Conservation (phyloP, 345 rosid genomes). For the Microcos paniculata region DNA sequence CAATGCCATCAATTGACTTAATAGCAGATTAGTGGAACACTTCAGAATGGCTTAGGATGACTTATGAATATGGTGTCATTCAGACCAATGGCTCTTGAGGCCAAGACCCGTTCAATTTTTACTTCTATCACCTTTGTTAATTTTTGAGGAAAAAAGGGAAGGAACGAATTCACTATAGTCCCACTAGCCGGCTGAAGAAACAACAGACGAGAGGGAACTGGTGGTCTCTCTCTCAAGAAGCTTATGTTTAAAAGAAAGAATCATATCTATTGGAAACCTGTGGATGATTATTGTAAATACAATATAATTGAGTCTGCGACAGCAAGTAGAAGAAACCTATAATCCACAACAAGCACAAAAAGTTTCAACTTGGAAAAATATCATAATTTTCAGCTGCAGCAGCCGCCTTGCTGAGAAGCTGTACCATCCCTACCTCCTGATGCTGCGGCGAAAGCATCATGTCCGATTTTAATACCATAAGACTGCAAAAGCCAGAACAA, state of each 20-base stretch:
- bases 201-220: background rate
- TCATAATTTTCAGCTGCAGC: conserved; percentile 47
- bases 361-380: background rate
- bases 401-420: conserved; percentile 60
- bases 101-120: no score
- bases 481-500: conserved; percentile 36
- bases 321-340: background rate
- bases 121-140: no score
- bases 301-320: background rate
- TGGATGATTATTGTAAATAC: background rate
- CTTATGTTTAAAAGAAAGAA: background rate
- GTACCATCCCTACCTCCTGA: conserved; percentile 63
- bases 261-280: background rate
- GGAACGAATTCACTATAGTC: no score
- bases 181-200: background rate
- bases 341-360: background rate
- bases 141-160: no score
- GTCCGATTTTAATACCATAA: conserved; percentile 69
- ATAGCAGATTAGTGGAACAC: no score
- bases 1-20: no score
- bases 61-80: no score
- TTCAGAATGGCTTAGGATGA: no score
- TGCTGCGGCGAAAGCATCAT: conserved; percentile 57
- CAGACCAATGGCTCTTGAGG: no score
- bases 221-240: background rate